Evolutionary conservation across 495 filamentous ascomycete genomes (phyloP).

Genomic region (Penicillium coffeae): DNA sequence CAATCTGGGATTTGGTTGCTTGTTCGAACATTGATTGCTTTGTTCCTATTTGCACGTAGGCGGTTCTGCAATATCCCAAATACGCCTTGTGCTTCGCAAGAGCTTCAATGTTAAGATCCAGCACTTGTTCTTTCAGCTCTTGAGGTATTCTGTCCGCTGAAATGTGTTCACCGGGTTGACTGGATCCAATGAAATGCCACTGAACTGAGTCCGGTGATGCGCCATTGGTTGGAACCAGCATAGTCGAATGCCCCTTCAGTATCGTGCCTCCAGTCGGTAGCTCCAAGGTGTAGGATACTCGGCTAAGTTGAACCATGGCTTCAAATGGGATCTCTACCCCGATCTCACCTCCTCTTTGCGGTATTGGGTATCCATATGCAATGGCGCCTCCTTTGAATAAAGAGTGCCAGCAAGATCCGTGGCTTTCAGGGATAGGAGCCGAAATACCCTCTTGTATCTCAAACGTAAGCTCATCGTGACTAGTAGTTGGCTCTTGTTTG

Average conservation of each 20-base stretch:
- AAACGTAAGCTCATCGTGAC: too few relatives aligned
- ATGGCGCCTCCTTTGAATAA: not conserved
- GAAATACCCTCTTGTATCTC: too few relatives aligned
- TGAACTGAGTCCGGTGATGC: not conserved
- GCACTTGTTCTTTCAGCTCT: not conserved
- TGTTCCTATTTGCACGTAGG: not conserved
- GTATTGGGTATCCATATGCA: not conserved
- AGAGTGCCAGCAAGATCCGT: not conserved
- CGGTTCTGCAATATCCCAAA: not conserved
- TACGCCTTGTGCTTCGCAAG: not conserved
- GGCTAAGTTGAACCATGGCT: not conserved
- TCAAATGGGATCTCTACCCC: conserved; percentile 1
- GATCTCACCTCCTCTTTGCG: not conserved
- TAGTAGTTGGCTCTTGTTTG: too few relatives aligned
- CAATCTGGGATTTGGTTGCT: not conserved
- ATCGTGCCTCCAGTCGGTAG: not conserved
- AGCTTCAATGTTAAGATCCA: not conserved
- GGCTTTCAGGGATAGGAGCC: too few relatives aligned
- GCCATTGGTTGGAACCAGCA: not conserved
- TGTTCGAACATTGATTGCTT: not conserved
- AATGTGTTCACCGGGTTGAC: not conserved
- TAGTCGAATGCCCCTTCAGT: conserved; percentile 1
- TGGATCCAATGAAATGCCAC: not conserved
- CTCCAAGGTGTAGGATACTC: conserved; percentile 1
- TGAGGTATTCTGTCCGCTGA: not conserved